Base-by-base conservation (phyloP, 768 basidiomycete genomes). In the Russula virescens region DNA sequence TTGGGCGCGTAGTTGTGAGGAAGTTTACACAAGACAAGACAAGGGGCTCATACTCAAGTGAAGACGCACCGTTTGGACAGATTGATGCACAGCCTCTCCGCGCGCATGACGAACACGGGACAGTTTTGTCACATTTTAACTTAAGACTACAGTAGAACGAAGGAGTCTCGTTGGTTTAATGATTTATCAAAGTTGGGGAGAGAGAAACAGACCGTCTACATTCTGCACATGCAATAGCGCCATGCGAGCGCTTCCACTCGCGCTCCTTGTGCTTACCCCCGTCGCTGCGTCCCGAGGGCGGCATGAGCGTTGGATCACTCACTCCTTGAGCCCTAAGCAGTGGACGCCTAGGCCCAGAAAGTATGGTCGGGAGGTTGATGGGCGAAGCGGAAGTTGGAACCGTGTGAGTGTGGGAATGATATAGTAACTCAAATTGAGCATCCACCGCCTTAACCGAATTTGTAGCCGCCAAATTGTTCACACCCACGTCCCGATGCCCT, bases 41-140 rank as follows among this genome's bases (percentile, higher is more conserved):
- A n/a, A n/a, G n/a, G 46, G 28, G 18, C 38, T 8, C 6, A 18
- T 9, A 25, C 2, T 7, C 5, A 6, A 35, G 63, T n/a, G 45
- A 42, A 71, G 76, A 60, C 62, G 10, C 25, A 66, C 62, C 88
- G 68, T 89, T 89, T 3, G 87, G 88, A 73, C 89, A 91, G 58
- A 91, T 90, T 13, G 85, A 84, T 6, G 85, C 82, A 68, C 88
- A 90, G 31, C 88, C 88, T 67, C 88, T 77, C 46, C 88, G 82
- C 70, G 84, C 88, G 71, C 88, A 76, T 6, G 78, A 81, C 1
- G 78, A 75, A 65, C 80, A 80, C 0, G 78, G 78, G 18, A 79
- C 81, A 3, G 81, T 87, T 73, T 89, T 90, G 74, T 89, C 86
- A 72, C 88, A 90, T 72, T 86, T 87, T 48, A 88, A 71, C 69